These are phyloP conservation scores for Neofusicoccum sp. DNA, from an alignment of 2,329 filamentous ascomycete genomes.

Conservation along the genomic window DNA sequence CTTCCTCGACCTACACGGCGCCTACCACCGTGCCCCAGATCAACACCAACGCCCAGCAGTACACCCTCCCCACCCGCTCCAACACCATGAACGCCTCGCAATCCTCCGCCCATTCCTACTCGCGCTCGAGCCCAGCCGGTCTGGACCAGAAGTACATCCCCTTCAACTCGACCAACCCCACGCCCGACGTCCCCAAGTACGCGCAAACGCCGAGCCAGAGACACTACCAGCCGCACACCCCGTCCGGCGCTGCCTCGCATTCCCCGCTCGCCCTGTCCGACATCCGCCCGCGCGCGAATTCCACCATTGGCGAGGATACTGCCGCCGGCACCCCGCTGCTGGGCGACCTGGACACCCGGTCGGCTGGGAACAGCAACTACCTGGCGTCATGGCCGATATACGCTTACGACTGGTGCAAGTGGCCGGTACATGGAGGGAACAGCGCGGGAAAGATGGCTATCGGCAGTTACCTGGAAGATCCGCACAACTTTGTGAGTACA, in stretches of 20 bases:
- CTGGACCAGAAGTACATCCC: slow-evolving; percentile 62
- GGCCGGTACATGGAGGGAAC: slow-evolving; percentile 68
- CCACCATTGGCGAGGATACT: slow-evolving; percentile 70
- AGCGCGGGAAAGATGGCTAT: slow-evolving; percentile 90
- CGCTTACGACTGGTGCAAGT: slow-evolving; percentile 99
- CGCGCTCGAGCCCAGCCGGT: slow-evolving; percentile 76
- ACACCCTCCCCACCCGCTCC: slow-evolving; percentile 64
- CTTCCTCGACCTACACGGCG: slow-evolving; percentile 56
- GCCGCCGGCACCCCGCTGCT: slow-evolving; percentile 57
- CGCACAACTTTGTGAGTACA: slow-evolving; percentile 84
- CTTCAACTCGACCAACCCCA: slow-evolving; percentile 63
- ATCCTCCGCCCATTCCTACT: slow-evolving; percentile 58
- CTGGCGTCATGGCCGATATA: slow-evolving; percentile 93
- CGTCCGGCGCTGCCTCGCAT: slow-evolving; percentile 67
- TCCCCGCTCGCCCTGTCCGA: slow-evolving; percentile 89
- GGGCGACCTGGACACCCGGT: slow-evolving; percentile 65
- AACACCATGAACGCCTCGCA: slow-evolving; percentile 60
- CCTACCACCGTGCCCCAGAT: slow-evolving; percentile 54
- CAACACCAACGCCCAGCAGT: slow-evolving; percentile 56
- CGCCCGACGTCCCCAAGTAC: slow-evolving; percentile 40
- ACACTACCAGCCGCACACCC: slow-evolving; percentile 53
- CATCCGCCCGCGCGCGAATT: slow-evolving; percentile 83
- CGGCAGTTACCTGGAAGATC: slow-evolving; percentile 95
- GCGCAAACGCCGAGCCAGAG: slow-evolving; percentile 52
- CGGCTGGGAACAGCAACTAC: slow-evolving; percentile 81